A percentile compares a stretch with the other conserved stretches of the same genome.
Evolutionary conservation across 108 stramenopile species (phyloP).

Genomic region (Cyclotella sp.): DNA sequence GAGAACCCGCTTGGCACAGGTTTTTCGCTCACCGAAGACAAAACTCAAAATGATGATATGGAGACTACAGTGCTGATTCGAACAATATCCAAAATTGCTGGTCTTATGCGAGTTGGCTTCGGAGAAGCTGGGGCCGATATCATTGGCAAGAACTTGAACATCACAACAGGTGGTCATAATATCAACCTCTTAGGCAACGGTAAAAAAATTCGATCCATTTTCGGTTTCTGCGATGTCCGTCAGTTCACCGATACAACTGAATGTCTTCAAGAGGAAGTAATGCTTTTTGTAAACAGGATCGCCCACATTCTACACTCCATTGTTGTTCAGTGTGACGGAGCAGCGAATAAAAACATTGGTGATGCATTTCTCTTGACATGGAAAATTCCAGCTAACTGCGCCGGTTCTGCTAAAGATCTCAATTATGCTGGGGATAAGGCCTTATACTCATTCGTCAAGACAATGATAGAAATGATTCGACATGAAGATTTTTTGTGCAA

Average conservation of each 20-base stretch:
- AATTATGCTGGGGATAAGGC: constrained; percentile 59
- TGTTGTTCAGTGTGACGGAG: constrained; percentile 60
- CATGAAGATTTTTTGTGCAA: constrained; percentile 67
- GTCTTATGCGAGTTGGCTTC: constrained; percentile 82
- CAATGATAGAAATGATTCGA: constrained; percentile 63
- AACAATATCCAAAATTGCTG: constrained; percentile 83
- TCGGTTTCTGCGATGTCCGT: constrained; percentile 84
- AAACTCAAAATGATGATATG: constrained; percentile 59
- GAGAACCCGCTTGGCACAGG: constrained; percentile 65
- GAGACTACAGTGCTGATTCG: constrained; percentile 76
- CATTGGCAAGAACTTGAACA: constrained; percentile 74
- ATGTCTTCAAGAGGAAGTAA: constrained; percentile 84
- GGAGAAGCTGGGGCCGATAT: constrained; percentile 87
- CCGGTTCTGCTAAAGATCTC: constrained; percentile 34
- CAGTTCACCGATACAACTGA: constrained; percentile 86
- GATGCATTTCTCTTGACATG: constrained; percentile 87
- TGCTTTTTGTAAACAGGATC: constrained; percentile 82
- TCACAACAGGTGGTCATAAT: constrained; percentile 44
- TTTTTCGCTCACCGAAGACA: constrained; percentile 21
- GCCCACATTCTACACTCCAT: constrained; percentile 73
- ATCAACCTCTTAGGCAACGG: constrained; percentile 65
- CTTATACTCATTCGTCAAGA: constrained; percentile 61
- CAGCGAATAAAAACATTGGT: constrained; percentile 87
- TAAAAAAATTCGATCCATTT: constrained; percentile 69
- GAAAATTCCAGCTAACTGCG: constrained; percentile 57